A percentile compares a stretch with the other conserved stretches of the same genome.
phyloP scores from a whole-genome alignment of 2,329 filamentous ascomycete genomes.

The Ophiostoma sp. region DNA sequence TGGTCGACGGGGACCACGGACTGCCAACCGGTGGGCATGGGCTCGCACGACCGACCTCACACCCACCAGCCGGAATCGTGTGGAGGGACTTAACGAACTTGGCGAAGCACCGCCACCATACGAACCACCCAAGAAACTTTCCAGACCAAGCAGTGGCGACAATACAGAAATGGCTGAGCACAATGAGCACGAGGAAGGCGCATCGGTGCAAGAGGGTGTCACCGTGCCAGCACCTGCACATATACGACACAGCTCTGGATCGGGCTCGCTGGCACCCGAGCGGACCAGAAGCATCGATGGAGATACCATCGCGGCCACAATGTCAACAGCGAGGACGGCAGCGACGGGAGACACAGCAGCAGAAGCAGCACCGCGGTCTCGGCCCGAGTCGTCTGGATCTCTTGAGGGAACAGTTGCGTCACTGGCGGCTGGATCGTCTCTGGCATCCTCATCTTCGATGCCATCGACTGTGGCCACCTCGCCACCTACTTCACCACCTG shows the following conservation, averaged over 20 bases:
- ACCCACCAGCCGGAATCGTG: background rate
- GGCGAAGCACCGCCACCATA: conserved; percentile 36
- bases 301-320: background rate
- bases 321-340: background rate
- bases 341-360: background rate
- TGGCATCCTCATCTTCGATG: background rate
- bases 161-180: background rate
- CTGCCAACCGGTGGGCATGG: conserved; percentile 28
- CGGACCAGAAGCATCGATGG: background rate
- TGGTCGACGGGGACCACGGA: conserved; percentile 11
- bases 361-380: background rate
- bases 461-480: background rate
- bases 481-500: conserved; percentile 7
- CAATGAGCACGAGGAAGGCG: background rate
- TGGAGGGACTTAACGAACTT: conserved; percentile 34
- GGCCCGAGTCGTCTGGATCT: background rate
- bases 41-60: background rate
- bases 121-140: conserved; percentile 9
- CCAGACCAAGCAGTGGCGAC: background rate
- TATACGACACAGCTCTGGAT: background rate
- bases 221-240: background rate
- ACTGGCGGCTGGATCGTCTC: background rate
- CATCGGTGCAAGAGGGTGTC: background rate
- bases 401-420: background rate
- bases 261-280: background rate